Conservation (phyloP, 495 filamentous ascomycete species). For the Pseudoneurospora amorphoporcata region DNA sequence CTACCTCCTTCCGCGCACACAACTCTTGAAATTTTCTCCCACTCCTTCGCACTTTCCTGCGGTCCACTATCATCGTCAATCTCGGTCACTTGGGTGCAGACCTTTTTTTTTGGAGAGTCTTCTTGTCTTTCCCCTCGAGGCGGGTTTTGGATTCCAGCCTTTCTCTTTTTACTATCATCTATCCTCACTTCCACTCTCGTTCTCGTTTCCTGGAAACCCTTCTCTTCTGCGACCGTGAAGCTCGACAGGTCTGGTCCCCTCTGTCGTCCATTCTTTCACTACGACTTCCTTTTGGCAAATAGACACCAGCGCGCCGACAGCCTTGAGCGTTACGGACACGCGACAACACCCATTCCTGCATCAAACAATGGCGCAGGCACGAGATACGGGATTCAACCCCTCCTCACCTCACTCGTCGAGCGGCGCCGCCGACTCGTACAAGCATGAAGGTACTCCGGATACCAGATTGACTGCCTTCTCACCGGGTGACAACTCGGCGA, state of each 20-base stretch:
- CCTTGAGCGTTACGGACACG: not conserved
- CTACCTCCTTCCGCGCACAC: not conserved
- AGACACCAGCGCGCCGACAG: not conserved
- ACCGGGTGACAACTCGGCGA: constrained; percentile 42
- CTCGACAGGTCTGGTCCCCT: not conserved
- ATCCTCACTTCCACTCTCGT: not conserved
- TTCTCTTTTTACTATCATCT: not conserved
- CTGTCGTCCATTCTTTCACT: not conserved
- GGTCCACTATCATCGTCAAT: not conserved
- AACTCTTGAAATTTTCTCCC: not conserved
- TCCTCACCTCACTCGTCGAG: constrained; percentile 50
- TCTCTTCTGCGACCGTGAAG: not conserved
- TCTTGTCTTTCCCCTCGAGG: not conserved
- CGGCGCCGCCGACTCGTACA: constrained; percentile 41
- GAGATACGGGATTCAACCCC: constrained; percentile 31
- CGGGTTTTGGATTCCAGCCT: not conserved
- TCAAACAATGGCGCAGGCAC: constrained; percentile 21
- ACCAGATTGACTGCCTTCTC: constrained; percentile 54
- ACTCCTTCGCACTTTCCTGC: not conserved
- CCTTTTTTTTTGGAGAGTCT: not conserved
- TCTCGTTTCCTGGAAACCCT: constrained; percentile 6
- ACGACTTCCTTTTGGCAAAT: constrained; percentile 1
- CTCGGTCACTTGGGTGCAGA: not conserved
- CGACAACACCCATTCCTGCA: not conserved
- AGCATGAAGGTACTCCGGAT: constrained; percentile 47